Conservation (phyloP, 345 rosid genomes). For the Eucalyptus microcorys region DNA sequence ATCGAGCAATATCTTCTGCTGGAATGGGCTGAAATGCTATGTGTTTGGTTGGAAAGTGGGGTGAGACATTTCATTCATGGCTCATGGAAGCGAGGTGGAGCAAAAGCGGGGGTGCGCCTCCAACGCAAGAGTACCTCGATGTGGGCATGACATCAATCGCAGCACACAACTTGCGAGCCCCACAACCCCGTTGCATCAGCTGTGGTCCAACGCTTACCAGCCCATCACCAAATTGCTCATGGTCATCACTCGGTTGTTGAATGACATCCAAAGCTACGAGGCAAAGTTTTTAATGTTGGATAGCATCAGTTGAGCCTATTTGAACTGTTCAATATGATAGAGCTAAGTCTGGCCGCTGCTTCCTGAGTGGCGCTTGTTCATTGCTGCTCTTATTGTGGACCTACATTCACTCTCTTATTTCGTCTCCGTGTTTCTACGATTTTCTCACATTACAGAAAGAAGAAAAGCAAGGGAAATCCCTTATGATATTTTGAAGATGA, state of each 20-base stretch:
- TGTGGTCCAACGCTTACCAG: not conserved
- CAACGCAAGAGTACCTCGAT: conserved; percentile 30
- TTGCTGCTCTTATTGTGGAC: not conserved
- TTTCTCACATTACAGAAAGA: conserved; percentile 20
- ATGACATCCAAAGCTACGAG: not conserved
- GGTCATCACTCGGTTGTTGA: not conserved
- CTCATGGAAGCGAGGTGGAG: conserved; percentile 45
- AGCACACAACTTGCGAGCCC: conserved; percentile 19
- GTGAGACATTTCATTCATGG: conserved; percentile 54
- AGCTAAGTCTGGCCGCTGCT: not conserved
- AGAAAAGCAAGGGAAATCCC: conserved; percentile 36
- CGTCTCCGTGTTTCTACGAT: too few relatives aligned
- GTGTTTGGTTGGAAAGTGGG: conserved; percentile 24
- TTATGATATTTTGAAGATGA: too few relatives aligned
- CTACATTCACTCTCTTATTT: not conserved
- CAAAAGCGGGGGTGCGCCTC: conserved; percentile 13
- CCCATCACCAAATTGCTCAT: not conserved
- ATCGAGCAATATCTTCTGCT: not conserved
- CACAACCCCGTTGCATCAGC: not conserved
- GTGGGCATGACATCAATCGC: conserved; percentile 40
- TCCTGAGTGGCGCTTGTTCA: not conserved
- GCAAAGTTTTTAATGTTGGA: not conserved
- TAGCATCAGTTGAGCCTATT: not conserved
- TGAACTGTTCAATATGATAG: not conserved
- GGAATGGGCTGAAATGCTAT: too few relatives aligned